Conservation (phyloP, 2,329 filamentous ascomycete genomes). For the Fusarium nisikadoi region DNA sequence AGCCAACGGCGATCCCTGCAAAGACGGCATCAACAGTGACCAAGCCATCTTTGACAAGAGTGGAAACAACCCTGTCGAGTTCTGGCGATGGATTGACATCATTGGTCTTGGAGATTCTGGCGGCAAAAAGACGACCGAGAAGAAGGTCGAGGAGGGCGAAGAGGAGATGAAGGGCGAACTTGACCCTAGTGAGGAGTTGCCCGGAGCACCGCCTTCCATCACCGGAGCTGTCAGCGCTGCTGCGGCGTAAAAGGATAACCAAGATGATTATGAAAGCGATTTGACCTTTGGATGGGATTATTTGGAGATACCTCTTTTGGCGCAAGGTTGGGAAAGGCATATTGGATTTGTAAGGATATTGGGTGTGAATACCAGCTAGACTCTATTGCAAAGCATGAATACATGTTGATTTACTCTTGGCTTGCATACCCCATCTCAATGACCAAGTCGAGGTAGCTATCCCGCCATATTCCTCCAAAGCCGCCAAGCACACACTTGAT, state of each 20-base stretch:
- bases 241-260: slow-evolving; percentile 24
- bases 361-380: slow-evolving; percentile 1
- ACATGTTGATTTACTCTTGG: slow-evolving; percentile 2
- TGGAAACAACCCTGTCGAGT: slow-evolving; percentile 52
- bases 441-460: slow-evolving; percentile 20
- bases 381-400: slow-evolving; percentile 4
- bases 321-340: slow-evolving; percentile 12
- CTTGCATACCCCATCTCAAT: slow-evolving; percentile 28
- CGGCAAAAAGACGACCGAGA: slow-evolving; percentile 44
- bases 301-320: slow-evolving; percentile 34
- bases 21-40: slow-evolving; percentile 59
- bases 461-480: slow-evolving; percentile 36
- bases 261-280: slow-evolving; percentile 37
- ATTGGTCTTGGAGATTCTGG: slow-evolving; percentile 57
- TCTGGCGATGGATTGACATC: slow-evolving; percentile 65
- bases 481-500: slow-evolving; percentile 38
- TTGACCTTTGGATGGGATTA: slow-evolving; percentile 6
- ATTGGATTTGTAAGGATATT: background rate
- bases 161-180: slow-evolving; percentile 50
- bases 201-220: background rate
- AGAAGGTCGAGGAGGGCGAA: slow-evolving; percentile 52
- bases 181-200: slow-evolving; percentile 48
- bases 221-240: slow-evolving; percentile 24
- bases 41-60: slow-evolving; percentile 61
- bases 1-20: slow-evolving; percentile 22